A percentile compares a stretch with the other conserved stretches of the same genome.
phyloP scores from a whole-genome alignment of 768 basidiomycete genomes.

The Hygrocybe punicea region DNA sequence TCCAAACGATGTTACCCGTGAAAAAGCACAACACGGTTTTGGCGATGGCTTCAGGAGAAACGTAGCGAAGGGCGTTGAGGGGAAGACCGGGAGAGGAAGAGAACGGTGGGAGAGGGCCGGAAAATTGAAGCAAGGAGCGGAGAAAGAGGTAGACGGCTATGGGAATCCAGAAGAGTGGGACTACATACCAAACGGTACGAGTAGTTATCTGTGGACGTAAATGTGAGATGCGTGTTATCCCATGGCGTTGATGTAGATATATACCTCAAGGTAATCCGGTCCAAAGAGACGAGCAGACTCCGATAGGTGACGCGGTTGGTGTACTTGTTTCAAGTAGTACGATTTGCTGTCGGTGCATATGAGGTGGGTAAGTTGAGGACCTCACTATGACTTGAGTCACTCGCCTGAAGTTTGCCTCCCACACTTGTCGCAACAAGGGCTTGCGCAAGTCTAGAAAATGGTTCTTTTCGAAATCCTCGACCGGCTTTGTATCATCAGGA shows the following conservation, averaged over 20 bases:
- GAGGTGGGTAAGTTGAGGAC: too few relatives aligned
- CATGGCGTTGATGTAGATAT: background rate
- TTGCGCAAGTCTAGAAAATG: slow-evolving; percentile 87
- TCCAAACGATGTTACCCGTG: slow-evolving; percentile 88
- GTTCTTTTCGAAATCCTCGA: slow-evolving; percentile 81
- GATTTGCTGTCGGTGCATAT: slow-evolving; percentile 62
- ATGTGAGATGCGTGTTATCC: background rate
- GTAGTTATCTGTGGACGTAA: slow-evolving; percentile 58
- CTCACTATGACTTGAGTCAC: too few relatives aligned
- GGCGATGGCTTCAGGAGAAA: slow-evolving; percentile 50
- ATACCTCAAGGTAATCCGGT: slow-evolving; percentile 75
- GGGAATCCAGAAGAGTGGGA: slow-evolving; percentile 89
- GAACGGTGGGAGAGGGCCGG: slow-evolving; percentile 65
- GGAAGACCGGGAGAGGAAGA: slow-evolving; percentile 54
- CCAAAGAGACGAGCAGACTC: slow-evolving; percentile 87
- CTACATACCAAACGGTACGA: slow-evolving; percentile 88
- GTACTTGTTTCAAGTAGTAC: slow-evolving; percentile 94
- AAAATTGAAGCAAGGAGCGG: slow-evolving; percentile 82
- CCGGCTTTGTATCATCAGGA: slow-evolving; percentile 83
- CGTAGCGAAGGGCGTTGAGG: slow-evolving; percentile 42
- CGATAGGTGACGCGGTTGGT: slow-evolving; percentile 87
- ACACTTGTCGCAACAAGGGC: slow-evolving; percentile 83
- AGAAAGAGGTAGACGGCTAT: slow-evolving; percentile 76
- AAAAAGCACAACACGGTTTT: slow-evolving; percentile 71
- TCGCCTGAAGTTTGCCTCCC: slow-evolving; percentile 84